Conservation (phyloP, 768 basidiomycete genomes). For the Scleroderma citrinum region DNA sequence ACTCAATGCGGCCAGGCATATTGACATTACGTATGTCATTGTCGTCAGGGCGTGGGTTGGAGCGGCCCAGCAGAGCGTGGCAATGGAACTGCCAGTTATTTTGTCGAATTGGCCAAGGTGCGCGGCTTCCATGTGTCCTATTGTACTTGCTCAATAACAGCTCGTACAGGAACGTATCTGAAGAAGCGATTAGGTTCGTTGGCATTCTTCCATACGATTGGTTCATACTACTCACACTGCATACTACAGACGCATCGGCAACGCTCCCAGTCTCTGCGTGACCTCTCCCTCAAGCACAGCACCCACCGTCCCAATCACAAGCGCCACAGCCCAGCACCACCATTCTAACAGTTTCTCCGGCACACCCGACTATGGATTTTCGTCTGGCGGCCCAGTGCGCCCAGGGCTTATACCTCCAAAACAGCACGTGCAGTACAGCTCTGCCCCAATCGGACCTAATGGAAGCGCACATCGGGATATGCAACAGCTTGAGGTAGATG, state of each 20-base stretch:
- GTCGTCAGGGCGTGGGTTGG: conserved; percentile 75
- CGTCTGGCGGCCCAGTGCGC: neutral
- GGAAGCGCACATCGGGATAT: conserved; percentile 6
- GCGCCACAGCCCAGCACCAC: conserved; percentile 13
- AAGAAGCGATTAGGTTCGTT: conserved; percentile 55
- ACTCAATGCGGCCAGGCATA: conserved; percentile 73
- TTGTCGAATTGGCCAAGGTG: conserved; percentile 85
- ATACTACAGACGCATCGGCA: conserved; percentile 41
- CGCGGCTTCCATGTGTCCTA: conserved; percentile 16
- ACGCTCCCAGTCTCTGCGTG: conserved; percentile 36
- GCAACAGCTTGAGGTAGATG: conserved; percentile 12
- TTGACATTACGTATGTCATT: conserved; percentile 80
- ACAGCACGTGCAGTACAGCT: conserved; percentile 24
- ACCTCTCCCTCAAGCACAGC: conserved; percentile 23
- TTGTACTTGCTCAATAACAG: neutral
- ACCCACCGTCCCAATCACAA: conserved; percentile 25
- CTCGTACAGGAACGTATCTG: conserved; percentile 56
- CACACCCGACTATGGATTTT: conserved; percentile 5
- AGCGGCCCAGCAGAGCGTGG: conserved; percentile 47
- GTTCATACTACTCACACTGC: neutral
- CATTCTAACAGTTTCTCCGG: conserved; percentile 2
- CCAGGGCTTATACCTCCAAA: conserved; percentile 8
- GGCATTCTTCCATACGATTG: neutral
- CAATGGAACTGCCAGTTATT: conserved; percentile 73
- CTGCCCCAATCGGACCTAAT: conserved; percentile 21